These are phyloP conservation scores for Cyberlindnera meyerae DNA, from an alignment of 805 yeast species.

Conservation along the genomic window DNA sequence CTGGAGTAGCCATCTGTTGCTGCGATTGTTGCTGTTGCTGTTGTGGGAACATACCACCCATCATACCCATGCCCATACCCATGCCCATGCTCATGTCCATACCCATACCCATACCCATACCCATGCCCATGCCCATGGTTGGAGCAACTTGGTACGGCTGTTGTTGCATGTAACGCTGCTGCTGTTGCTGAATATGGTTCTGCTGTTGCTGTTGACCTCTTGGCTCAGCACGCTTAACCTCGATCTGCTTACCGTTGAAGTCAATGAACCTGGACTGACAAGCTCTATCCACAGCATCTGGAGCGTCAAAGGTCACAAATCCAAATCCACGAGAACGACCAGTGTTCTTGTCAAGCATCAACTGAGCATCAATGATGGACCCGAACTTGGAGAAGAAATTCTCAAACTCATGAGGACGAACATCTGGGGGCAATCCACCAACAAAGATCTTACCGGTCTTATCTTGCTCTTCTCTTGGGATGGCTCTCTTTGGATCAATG, in stretches of 20 bases:
- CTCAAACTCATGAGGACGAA: constrained; percentile 85
- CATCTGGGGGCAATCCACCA: constrained; percentile 94
- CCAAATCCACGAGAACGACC: constrained; percentile 98
- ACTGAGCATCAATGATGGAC: constrained; percentile 88
- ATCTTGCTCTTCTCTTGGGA: constrained; percentile 96
- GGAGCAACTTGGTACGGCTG: constrained; percentile 14
- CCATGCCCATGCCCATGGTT: constrained; percentile 2
- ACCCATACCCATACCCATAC: constrained; percentile 3
- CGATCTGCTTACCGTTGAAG: constrained; percentile 82
- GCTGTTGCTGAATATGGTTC: constrained; percentile 29
- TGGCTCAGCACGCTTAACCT: constrained; percentile 80
- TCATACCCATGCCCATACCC: constrained; percentile 6
- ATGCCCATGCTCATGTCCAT: constrained; percentile 1
- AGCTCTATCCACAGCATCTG: constrained; percentile 88
- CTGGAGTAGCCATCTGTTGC: constrained; percentile 31
- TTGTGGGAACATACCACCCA: constrained; percentile 11
- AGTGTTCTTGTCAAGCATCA: constrained; percentile 95
- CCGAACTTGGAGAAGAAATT: constrained; percentile 85
- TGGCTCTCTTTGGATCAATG: constrained; percentile 96
- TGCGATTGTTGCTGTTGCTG: constrained; percentile 7
- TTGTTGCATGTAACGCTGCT: constrained; percentile 23
- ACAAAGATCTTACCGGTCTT: constrained; percentile 95
- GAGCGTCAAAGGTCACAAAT: constrained; percentile 90
- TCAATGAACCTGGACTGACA: constrained; percentile 76
- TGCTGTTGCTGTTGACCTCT: constrained; percentile 58